Base-by-base conservation (phyloP, 2,329 filamentous ascomycete genomes). In the Seiridium unicorne region DNA sequence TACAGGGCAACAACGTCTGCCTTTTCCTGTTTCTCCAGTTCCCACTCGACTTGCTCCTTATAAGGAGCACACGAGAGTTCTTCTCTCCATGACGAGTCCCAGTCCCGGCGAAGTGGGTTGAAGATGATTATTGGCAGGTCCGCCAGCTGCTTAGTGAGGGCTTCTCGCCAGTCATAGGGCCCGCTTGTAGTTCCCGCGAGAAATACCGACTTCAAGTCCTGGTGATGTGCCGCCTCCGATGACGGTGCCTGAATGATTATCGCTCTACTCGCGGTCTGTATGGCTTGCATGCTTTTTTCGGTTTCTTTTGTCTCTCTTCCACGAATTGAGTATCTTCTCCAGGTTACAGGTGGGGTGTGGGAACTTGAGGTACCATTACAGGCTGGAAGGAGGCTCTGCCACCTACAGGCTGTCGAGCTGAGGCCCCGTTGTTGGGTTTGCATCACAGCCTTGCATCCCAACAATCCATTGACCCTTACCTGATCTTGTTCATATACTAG, bases 31-130 rank as follows among this genome's bases (percentile, higher is more conserved):
- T 78, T 84, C 13, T 80, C 75, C 2, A 89, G 75, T 73, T 90
- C 87, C 86, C 87, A 89, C 36, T 78, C 71, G 0, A 85, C 78
- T 68, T 90, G 87, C 44, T 80, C 71, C 7, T 70, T 70, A 71
- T 84, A 89, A 0, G 73, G 77, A 3, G 64, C 62, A 60, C 80
- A 79, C 0, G 73, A 69, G 18, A 79, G 72, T 54, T 85, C 79
- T 57, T 86, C 81, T 11, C 63, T 72, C 79, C 83, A 85, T 13
- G 8, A 2, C 7, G 70, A 67, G 66, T 87, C 79, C 87, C 86
- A 89, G 67, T 84, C 78, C 4, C 73, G 60, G 1, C 85, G 80
- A 7, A 79, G 74, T 0, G 87, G 87, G 64, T 89, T 84, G 69
- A 81, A 77, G 62, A 89, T 71, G 1, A 81, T 85, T 60, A 89